Evolutionary conservation across 305 asterid species (phyloP), one percentile per base, ranked within the genome.

Genomic region (Rubia peregrina): DNA sequence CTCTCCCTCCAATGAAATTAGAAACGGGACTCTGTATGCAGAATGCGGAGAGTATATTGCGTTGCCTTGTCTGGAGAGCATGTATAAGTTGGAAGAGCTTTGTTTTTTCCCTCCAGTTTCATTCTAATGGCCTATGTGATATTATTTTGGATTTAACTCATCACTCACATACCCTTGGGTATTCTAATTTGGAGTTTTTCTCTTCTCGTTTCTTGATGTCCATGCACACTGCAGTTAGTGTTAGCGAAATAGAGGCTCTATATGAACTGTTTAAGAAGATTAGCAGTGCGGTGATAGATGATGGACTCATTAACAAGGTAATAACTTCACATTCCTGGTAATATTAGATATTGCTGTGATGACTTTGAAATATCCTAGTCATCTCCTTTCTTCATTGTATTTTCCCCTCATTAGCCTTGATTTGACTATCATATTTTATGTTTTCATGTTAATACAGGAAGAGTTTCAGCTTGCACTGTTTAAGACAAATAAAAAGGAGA

Each of bases 261-360:
- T 88, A 90, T 68, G 97, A 90, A 74, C 76, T 90, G 67, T 90
- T 85, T 75, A 88, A 87, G 82, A 88, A 88, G 89, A 87, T 90
- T 73, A 88, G 95, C 85, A 87, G 97, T 56, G 97, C 94, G 61
- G 92, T 90, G 75, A 86, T 87, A 46, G 94, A 90, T 75, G 97
- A 90, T 40, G 97, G 96, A 75, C 87, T 90, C 72, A 90, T 90
- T 69, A 89, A 90, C 81, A 90, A 90, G 97, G 97, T 90, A 83
- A 79, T 46, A n/a, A 9, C 46, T 55, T 55, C 73, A 67, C 66
- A 13, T 48, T 53, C 26, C 24, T 41, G 33, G n/a, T 60, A 42
- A 33, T 73, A 53, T 70, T 66, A 16, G 24, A 42, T 13, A 14
- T 46, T 43, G 62, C 48, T 41, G 60, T 65, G 21, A 1, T 5